These are phyloP conservation scores for Knoxia roxburghii DNA, from an alignment of 257 asterid genomes.

Conservation along the genomic window DNA sequence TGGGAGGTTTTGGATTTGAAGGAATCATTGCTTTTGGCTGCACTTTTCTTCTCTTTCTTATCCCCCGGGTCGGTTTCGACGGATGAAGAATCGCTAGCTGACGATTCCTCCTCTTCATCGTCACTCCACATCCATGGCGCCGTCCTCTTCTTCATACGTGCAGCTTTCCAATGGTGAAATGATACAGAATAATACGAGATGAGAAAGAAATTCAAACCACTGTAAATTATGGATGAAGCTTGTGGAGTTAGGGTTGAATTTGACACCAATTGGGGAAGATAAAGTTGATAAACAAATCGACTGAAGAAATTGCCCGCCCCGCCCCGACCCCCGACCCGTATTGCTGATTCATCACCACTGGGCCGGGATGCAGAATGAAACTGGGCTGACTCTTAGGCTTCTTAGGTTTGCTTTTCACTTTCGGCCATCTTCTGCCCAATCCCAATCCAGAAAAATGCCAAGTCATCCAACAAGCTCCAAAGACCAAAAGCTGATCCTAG, in stretches of 20 bases:
- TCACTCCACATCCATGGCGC: conserved; percentile 26
- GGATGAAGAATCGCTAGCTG: conserved; percentile 23
- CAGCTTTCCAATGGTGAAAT: background rate
- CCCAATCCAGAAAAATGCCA: no score
- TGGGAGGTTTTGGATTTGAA: conserved; percentile 38
- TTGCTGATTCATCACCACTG: background rate
- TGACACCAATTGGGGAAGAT: no score
- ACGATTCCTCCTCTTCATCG: conserved; percentile 22
- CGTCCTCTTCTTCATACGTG: conserved; percentile 25
- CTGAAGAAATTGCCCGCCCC: background rate
- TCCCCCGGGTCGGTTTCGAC: conserved; percentile 14
- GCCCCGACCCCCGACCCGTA: background rate
- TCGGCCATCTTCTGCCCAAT: no score
- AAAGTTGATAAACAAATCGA: background rate
- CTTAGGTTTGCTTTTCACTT: no score
- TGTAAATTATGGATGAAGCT: no score
- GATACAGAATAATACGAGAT: no score
- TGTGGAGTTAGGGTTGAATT: no score
- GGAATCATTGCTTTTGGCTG: background rate
- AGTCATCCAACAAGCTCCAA: no score
- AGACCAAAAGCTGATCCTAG: no score
- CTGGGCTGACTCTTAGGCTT: no score
- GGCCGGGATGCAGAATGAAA: no score
- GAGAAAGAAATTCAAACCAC: background rate
- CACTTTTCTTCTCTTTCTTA: background rate